Evolutionary conservation across 352 stramenopile species (phyloP).

Genomic region (Thraustochytrium striatum): DNA sequence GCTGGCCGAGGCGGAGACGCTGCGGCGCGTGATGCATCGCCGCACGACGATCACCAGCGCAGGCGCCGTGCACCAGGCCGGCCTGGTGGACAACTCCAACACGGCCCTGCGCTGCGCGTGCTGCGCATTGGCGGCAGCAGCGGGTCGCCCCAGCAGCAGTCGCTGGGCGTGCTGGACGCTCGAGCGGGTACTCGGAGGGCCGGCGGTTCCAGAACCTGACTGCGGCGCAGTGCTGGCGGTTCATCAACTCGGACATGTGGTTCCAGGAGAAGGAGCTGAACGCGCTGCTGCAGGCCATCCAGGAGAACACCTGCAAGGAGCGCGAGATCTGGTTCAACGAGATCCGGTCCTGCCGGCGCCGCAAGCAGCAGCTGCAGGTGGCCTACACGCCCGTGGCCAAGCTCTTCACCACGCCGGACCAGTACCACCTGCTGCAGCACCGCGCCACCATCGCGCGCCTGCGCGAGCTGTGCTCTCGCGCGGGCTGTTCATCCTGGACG

Average conservation of each 20-base stretch:
- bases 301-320: constrained; percentile 62
- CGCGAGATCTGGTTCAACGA: constrained; percentile 78
- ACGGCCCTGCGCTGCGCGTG: constrained; percentile 23
- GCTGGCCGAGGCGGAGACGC: constrained; percentile 92
- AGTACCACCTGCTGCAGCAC: constrained; percentile 89
- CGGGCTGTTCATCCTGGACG: constrained; percentile 59
- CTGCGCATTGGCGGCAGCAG: constrained; percentile 6
- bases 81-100: constrained; percentile 36
- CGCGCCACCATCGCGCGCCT: constrained; percentile 73
- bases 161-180: constrained; percentile 63
- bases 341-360: constrained; percentile 79
- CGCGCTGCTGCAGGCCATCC: constrained; percentile 74
- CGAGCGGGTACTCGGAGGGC: constrained; percentile 65
- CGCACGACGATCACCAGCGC: constrained; percentile 52
- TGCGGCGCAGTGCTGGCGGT: constrained; percentile 82
- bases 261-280: constrained; percentile 89
- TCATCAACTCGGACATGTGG: constrained; percentile 98
- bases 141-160: too few relatives aligned
- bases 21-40: constrained; percentile 90
- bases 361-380: constrained; percentile 89
- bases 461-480: constrained; percentile 69
- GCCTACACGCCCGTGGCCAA: constrained; percentile 91
- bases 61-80: neutral
- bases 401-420: constrained; percentile 91
- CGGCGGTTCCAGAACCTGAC: constrained; percentile 70